Percentiles rank a stretch among this genome's conserved stretches.
phyloP scores from a whole-genome alignment of 2,329 filamentous ascomycete species.

The Penicillium sp. region DNA sequence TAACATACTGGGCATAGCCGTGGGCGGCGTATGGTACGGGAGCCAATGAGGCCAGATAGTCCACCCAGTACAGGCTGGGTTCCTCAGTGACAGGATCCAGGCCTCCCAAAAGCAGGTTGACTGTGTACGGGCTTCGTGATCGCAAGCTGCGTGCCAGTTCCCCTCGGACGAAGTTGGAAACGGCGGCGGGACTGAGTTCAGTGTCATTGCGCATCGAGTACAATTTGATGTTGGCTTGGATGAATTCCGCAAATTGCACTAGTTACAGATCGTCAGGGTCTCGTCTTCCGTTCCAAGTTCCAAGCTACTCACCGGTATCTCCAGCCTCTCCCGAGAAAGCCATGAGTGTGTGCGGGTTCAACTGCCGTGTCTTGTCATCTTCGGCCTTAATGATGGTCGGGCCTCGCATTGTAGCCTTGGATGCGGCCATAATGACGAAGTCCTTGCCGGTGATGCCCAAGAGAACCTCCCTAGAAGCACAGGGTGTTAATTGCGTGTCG shows the following conservation, averaged over 20 bases:
- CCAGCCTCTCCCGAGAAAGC: constrained; percentile 94
- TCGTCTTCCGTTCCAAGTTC: background rate
- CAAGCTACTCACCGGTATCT: constrained; percentile 66
- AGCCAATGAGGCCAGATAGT: constrained; percentile 87
- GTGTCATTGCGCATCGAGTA: constrained; percentile 98
- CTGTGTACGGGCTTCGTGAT: constrained; percentile 89
- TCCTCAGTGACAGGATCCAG: constrained; percentile 87
- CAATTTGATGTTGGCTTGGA: constrained; percentile 95
- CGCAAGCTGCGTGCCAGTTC: constrained; percentile 87
- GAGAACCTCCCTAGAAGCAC: constrained; percentile 75
- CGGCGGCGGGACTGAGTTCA: constrained; percentile 80
- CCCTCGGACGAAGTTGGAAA: constrained; percentile 87
- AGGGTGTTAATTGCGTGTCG: constrained; percentile 17
- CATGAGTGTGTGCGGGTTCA: constrained; percentile 93
- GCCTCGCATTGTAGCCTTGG: constrained; percentile 96
- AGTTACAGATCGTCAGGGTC: constrained; percentile 11
- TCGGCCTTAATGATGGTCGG: constrained; percentile 89
- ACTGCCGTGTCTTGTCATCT: constrained; percentile 90
- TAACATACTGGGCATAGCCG: constrained; percentile 85
- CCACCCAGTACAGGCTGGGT: constrained; percentile 92
- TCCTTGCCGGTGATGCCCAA: constrained; percentile 98
- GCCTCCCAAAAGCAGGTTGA: constrained; percentile 92
- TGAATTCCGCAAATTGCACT: constrained; percentile 99
- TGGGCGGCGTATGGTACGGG: constrained; percentile 92
- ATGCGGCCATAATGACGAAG: constrained; percentile 95